phyloP scores from a whole-genome alignment of 202 grass and related monocot species.

The Zoysia matrella region DNA sequence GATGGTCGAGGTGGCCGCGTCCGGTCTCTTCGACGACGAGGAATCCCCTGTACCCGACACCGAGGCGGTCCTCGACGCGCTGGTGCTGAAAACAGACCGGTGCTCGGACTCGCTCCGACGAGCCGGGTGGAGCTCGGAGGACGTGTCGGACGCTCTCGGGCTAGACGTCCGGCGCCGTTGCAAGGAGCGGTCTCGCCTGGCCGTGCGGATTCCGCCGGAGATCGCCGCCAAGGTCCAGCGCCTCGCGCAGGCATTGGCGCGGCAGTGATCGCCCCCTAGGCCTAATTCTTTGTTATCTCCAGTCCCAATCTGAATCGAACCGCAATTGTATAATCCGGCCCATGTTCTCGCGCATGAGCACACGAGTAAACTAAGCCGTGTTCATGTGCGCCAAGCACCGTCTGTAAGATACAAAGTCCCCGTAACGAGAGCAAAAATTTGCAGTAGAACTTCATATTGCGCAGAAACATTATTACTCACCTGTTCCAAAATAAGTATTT shows the following conservation, averaged over 20 bases:
- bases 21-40: slow-evolving; percentile 71
- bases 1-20: slow-evolving; percentile 72
- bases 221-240: slow-evolving; percentile 43
- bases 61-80: slow-evolving; percentile 70
- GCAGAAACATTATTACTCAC: background rate
- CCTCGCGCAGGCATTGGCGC: slow-evolving; percentile 59
- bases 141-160: slow-evolving; percentile 84
- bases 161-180: slow-evolving; percentile 51
- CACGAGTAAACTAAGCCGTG: slow-evolving; percentile 48
- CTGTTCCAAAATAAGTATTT: too few relatives aligned
- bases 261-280: background rate
- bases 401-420: slow-evolving; percentile 27
- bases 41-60: slow-evolving; percentile 47
- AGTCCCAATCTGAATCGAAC: slow-evolving; percentile 41
- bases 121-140: slow-evolving; percentile 91
- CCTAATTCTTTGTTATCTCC: background rate
- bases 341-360: slow-evolving; percentile 45
- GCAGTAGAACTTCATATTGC: background rate
- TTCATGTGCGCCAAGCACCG: slow-evolving; percentile 42
- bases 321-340: slow-evolving; percentile 38
- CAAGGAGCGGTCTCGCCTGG: slow-evolving; percentile 18
- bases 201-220: slow-evolving; percentile 67
- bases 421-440: background rate
- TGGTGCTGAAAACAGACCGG: slow-evolving; percentile 73
- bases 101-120: slow-evolving; percentile 84